Evolutionary conservation across 2,329 filamentous ascomycete genomes (phyloP), one percentile per base, ranked within the genome.

Genomic region (Fusarium temperatum): DNA sequence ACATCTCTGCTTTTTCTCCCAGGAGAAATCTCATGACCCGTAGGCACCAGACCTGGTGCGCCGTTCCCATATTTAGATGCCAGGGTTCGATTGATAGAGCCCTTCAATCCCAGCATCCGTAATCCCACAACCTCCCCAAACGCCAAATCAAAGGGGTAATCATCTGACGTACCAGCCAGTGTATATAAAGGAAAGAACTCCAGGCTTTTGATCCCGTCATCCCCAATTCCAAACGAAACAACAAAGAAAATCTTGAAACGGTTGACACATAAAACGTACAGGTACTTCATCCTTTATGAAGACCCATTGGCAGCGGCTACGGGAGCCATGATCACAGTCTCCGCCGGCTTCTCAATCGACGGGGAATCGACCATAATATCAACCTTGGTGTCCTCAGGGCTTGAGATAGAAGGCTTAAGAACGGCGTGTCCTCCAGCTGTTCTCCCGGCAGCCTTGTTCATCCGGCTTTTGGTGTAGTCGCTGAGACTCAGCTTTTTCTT

Each of bases 401-500:
- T 82, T 5, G 81, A 78, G 11, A 82, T 72, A 41, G 78, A 80
- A 28, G 83, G 76, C 64, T 83, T 84, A 26, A 81, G 70, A 22
- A 80, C 53, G 22, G 78, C 71, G 41, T 74, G 72, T 5, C 78
- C 79, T 8, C 77, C 77, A 6, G 77, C 65, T 15, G 79, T 74
- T 60, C 84, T 76, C 78, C 75, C 85, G 6, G 86, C 85, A 7
- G 85, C 86, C 77, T 89, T 91, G 76, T 87, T 88, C 82, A 87
- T 85, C 57, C 88, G 84, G 72, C 87, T 89, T 79, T 89, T 90
- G 14, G 85, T 88, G 76, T 92, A 92, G 77, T 92, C 90, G 76
- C 89, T 92, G 5, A 92, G 80, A 71, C 89, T 92, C 42, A 92
- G 82, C 80, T 92, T 92, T 84, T 92, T 92, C 81, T 91, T 91